These are phyloP conservation scores for Metschnikowia koreensis DNA, from an alignment of 805 yeast genomes.

Conservation along the genomic window DNA sequence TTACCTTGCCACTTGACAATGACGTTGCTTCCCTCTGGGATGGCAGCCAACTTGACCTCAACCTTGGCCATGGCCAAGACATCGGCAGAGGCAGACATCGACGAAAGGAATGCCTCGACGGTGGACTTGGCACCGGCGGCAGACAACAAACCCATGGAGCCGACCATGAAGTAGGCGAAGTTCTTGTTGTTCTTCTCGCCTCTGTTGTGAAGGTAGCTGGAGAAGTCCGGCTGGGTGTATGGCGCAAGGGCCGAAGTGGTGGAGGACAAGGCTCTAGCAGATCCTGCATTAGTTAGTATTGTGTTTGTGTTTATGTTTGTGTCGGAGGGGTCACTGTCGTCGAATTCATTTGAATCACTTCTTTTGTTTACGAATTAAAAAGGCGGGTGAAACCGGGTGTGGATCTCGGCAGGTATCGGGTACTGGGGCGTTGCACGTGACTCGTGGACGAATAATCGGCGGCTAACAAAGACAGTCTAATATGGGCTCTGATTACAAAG, in stretches of 20 bases:
- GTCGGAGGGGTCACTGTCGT: too few species aligned
- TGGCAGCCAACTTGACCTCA: conserved; percentile 88
- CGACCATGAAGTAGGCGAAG: conserved; percentile 95
- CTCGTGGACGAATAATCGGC: too few species aligned
- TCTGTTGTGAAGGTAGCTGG: conserved; percentile 73
- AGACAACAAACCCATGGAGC: conserved; percentile 84
- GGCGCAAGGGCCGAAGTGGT: conserved; percentile 60
- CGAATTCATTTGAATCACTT: too few species aligned
- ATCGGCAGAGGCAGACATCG: conserved; percentile 98
- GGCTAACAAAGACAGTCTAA: too few species aligned
- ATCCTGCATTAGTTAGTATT: conserved; percentile 26
- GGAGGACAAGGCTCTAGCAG: conserved; percentile 51
- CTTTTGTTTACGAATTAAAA: too few species aligned
- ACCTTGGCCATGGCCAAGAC: conserved; percentile 99
- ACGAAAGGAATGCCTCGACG: conserved; percentile 84
- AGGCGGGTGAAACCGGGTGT: too few species aligned
- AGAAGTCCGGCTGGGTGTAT: conserved; percentile 89
- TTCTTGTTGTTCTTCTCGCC: conserved; percentile 70
- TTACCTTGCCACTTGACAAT: conserved; percentile 99
- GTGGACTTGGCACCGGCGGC: conserved; percentile 97
- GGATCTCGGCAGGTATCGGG: too few species aligned
- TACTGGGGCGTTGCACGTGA: too few species aligned
- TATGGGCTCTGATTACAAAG: too few species aligned
- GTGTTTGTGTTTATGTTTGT: too few species aligned
- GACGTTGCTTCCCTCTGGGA: conserved; percentile 97